Percentiles rank a stretch among this genome's conserved stretches.
Evolutionary conservation across 164 flowering plant genomes (phyloP).

Genomic region (Annona squamosa): DNA sequence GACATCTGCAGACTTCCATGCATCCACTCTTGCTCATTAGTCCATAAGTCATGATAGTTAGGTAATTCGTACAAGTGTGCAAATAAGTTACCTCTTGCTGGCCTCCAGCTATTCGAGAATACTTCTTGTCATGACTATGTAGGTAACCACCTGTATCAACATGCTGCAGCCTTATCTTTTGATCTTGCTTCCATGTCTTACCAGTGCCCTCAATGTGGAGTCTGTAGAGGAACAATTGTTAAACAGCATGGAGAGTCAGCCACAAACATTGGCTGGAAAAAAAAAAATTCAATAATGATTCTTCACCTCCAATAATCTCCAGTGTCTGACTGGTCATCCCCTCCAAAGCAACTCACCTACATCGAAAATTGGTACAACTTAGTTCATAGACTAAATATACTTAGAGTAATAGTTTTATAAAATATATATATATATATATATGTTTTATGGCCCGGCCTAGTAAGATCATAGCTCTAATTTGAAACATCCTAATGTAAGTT

Average conservation of each 20-base stretch:
- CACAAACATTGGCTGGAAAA: not conserved
- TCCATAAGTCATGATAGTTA: not conserved
- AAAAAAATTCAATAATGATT: not conserved
- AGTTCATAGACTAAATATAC: too few species aligned
- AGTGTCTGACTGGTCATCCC: slow-evolving; percentile 74
- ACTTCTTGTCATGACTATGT: slow-evolving; percentile 95
- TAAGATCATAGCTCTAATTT: too few species aligned
- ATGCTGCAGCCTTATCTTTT: slow-evolving; percentile 84
- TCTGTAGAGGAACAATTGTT: slow-evolving; percentile 28
- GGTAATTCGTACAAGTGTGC: not conserved
- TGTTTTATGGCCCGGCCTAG: too few species aligned
- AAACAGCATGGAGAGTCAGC: not conserved
- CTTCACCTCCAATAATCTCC: slow-evolving; percentile 95
- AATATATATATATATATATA: too few species aligned
- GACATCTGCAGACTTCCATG: too few species aligned
- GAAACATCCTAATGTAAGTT: too few species aligned
- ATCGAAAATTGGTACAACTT: slow-evolving; percentile 1
- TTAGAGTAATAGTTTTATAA: too few species aligned
- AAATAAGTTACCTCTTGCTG: slow-evolving; percentile 81
- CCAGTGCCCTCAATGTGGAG: slow-evolving; percentile 82
- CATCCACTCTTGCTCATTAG: too few species aligned
- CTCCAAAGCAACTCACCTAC: slow-evolving; percentile 97
- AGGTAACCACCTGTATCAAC: slow-evolving; percentile 84
- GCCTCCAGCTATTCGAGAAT: slow-evolving; percentile 83
- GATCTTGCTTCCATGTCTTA: slow-evolving; percentile 92